Evolutionary conservation across 1,284 basidiomycete genomes (phyloP), one percentile per base, ranked within the genome.

Genomic region (Ustilago esculenta): DNA sequence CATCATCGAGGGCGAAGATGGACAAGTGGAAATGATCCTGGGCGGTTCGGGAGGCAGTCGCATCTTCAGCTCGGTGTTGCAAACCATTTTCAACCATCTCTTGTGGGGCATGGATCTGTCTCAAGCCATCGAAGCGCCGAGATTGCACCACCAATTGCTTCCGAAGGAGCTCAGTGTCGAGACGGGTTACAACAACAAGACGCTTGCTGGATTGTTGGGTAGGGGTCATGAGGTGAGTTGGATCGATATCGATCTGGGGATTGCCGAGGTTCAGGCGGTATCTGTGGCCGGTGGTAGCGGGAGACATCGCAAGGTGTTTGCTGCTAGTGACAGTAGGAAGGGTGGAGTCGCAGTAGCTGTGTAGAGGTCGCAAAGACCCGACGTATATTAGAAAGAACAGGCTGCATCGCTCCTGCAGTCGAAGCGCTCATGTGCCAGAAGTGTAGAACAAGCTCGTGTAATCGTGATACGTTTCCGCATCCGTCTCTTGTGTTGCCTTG

Each of bases 141-240:
- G 94, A n/a, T 80, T 96, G n/a, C 94, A 98, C 79, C 88, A 96
- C 79, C 95, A 98, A 81, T 57, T 79, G 20, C 53, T 79, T 7
- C 77, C 77, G 9, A 50, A 48, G 15, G 23, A 55, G 21, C 47
- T 77, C 4, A 66, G 56, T 17, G 66, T 65, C n/a, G 77, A 79
- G 55, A 76, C 72, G 4, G 60, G 65, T 9, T 75, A 68, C 46
- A 57, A 49, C 37, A 59, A 57, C 2, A 58, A 64, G 15, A 51
- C 63, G 21, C 29, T 76, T 1, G 66, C 70, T 0, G 70, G 51
- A 1, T 44, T 79, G 18, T 33, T 37, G 33, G 58, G 55, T 0
- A 61, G 68, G 12, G 74, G 70, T 0, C 77, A 79, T 35, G 60
- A 73, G 5, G 50, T 76, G 36, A 34, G 41, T 5, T 59, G 65